A percentile compares a stretch with the other conserved stretches of the same genome.
Evolutionary conservation across 1,139 yeast genomes (phyloP).

Genomic region (Chernovozyma sophiae-reginae): DNA sequence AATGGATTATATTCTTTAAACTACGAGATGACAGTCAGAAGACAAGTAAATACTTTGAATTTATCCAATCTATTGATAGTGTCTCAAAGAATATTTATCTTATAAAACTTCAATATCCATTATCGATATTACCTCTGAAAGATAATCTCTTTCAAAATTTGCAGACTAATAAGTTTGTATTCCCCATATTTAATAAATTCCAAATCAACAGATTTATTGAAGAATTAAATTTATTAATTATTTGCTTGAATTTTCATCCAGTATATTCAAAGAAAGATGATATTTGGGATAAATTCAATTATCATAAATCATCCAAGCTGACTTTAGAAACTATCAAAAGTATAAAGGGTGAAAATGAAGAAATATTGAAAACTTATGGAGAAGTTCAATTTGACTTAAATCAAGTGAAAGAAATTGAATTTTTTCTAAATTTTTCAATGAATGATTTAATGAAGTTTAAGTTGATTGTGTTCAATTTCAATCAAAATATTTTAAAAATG

Average conservation of each 20-base stretch:
- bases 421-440: slow-evolving; percentile 51
- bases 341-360: slow-evolving; percentile 16
- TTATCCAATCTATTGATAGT: slow-evolving; percentile 2
- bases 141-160: slow-evolving; percentile 38
- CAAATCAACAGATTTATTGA: slow-evolving; percentile 47
- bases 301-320: slow-evolving; percentile 17
- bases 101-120: slow-evolving; percentile 32
- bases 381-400: slow-evolving; percentile 21
- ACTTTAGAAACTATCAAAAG: slow-evolving; percentile 31
- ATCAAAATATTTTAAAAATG: slow-evolving; percentile 41
- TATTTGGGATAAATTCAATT: slow-evolving; percentile 41
- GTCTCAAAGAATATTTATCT: slow-evolving; percentile 22
- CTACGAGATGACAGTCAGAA: slow-evolving; percentile 12
- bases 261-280: slow-evolving; percentile 19
- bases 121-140: slow-evolving; percentile 35
- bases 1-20: slow-evolving; percentile 35
- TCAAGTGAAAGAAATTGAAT: slow-evolving; percentile 48
- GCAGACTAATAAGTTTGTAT: slow-evolving; percentile 22
- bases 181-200: slow-evolving; percentile 31
- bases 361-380: slow-evolving; percentile 15
- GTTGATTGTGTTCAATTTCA: slow-evolving; percentile 29
- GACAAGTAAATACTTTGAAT: slow-evolving; percentile 19
- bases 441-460: slow-evolving; percentile 42
- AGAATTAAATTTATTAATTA: slow-evolving; percentile 44
- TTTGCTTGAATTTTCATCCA: slow-evolving; percentile 29